A percentile compares a stretch with the other conserved stretches of the same genome.
Conservation (phyloP, 1,284 basidiomycete genomes). For the Ceratobasidium sp. region DNA sequence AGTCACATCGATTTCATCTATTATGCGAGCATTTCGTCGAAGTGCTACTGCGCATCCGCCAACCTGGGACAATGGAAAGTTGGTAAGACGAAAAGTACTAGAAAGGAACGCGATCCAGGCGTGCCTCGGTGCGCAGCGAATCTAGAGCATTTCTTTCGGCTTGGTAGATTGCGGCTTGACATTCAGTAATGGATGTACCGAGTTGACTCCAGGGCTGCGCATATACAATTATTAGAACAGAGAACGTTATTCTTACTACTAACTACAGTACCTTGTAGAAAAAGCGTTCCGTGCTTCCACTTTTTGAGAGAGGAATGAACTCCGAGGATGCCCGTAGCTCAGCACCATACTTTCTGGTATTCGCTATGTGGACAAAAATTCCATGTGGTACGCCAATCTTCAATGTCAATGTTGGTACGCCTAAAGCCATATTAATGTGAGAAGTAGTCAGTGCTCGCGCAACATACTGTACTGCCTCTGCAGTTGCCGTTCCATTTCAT, state of each 20-base stretch:
- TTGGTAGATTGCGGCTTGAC: conserved; percentile 58
- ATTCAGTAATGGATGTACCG: conserved; percentile 68
- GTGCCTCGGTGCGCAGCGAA: conserved; percentile 68
- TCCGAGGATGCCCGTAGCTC: conserved; percentile 55
- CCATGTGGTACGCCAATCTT: conserved; percentile 71
- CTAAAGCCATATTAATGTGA: conserved; percentile 53
- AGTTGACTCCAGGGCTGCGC: conserved; percentile 76
- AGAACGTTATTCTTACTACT: conserved; percentile 9
- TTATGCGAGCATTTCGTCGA: conserved; percentile 75
- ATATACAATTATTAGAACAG: conserved; percentile 41
- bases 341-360: conserved; percentile 61
- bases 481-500: conserved; percentile 61
- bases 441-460: neutral
- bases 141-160: conserved; percentile 78
- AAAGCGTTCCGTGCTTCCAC: conserved; percentile 69
- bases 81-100: too few relatives aligned
- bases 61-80: conserved; percentile 57
- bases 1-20: conserved; percentile 90
- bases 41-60: conserved; percentile 62
- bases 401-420: conserved; percentile 71
- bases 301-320: conserved; percentile 67
- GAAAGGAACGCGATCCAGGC: conserved; percentile 16
- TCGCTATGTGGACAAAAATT: conserved; percentile 74
- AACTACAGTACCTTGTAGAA: conserved; percentile 65
- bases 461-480: conserved; percentile 62